phyloP scores from a whole-genome alignment of 768 basidiomycete species.

The Lactarius tabidus region DNA sequence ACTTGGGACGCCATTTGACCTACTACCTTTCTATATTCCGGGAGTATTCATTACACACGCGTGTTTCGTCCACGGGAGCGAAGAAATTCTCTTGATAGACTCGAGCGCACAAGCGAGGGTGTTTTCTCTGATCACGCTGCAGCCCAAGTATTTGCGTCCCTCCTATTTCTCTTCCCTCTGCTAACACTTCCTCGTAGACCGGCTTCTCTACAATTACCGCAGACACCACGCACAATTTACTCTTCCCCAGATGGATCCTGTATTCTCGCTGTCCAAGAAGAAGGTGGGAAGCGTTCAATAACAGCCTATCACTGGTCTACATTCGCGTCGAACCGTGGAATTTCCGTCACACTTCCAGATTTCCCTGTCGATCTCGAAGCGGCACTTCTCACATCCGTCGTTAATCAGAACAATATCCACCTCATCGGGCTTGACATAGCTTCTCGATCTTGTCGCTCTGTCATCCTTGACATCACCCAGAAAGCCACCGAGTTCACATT shows the following conservation, averaged over 20 bases:
- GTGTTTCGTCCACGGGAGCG: constrained; percentile 47
- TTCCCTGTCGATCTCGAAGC: constrained; percentile 25
- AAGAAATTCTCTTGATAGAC: constrained; percentile 53
- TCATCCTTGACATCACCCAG: constrained; percentile 49
- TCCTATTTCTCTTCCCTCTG: neutral
- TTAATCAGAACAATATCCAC: constrained; percentile 40
- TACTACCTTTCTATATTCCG: constrained; percentile 41
- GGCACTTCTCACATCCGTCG: constrained; percentile 43
- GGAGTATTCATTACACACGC: constrained; percentile 34
- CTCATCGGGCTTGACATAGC: constrained; percentile 39
- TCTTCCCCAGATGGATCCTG: constrained; percentile 56
- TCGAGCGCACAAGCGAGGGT: constrained; percentile 41
- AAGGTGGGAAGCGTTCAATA: constrained; percentile 19
- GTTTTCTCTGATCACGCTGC: constrained; percentile 50
- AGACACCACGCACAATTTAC: constrained; percentile 36
- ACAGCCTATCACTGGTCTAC: constrained; percentile 53
- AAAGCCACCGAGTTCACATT: constrained; percentile 56
- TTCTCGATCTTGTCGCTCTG: constrained; percentile 38
- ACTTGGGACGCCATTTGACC: constrained; percentile 40
- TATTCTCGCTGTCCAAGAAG: constrained; percentile 37
- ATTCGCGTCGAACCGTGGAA: constrained; percentile 50
- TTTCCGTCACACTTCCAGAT: constrained; percentile 34
- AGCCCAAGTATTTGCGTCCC: constrained; percentile 42
- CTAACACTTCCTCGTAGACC: constrained; percentile 35
- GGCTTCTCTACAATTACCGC: constrained; percentile 40